Evolutionary conservation across 164 flowering plant genomes (phyloP), one percentile per base, ranked within the genome.

Genomic region (Dillenia turbinata): DNA sequence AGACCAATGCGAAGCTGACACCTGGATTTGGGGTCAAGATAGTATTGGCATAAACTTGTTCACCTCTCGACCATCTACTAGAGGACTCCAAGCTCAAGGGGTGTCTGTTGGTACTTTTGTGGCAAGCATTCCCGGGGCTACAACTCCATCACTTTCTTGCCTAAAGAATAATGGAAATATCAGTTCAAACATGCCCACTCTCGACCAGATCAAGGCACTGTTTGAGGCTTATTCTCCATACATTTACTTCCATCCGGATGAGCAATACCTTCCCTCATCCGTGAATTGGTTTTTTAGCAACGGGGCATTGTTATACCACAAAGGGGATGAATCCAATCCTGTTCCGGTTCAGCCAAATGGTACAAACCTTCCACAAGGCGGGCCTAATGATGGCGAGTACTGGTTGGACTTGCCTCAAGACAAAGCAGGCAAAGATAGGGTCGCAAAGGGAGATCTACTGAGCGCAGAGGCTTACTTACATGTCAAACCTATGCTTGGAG

Each of bases 371-470:
- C 97, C 98, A 12, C 88, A 78, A 66, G 94, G 81, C 46, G 96
- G 92, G 19, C 59, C 85, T 0, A 78, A 86, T 44, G 97, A 90
- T 63, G 97, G 78, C 1, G 47, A 71, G 11, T 90, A 85, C 44
- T 93, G 98, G 97, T 56, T 93, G 47, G 98, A 90, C 66, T 85
- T 93, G 11, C 96, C 98, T 0, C 47, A 19, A 0, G 84, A 85
- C 44, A 61, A 62, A 6, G 61, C n/a, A 0, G 78, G 63, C 6
- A 79, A 67, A 57, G 90, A 85, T 24, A 74, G 60, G 51, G 83
- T 86, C 10, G 85, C 75, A 70, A 83, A 78, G 61, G 97, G 98
- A 9, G 76, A 86, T 16, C 47, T 90, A 24, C 65, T 60, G 47
- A 76, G 64, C 60, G 15, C 85, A 0, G 65, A 65, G 59, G 85